These are phyloP conservation scores for Peribolospora kevripleyi DNA, from an alignment of 768 basidiomycete genomes.

Conservation along the genomic window DNA sequence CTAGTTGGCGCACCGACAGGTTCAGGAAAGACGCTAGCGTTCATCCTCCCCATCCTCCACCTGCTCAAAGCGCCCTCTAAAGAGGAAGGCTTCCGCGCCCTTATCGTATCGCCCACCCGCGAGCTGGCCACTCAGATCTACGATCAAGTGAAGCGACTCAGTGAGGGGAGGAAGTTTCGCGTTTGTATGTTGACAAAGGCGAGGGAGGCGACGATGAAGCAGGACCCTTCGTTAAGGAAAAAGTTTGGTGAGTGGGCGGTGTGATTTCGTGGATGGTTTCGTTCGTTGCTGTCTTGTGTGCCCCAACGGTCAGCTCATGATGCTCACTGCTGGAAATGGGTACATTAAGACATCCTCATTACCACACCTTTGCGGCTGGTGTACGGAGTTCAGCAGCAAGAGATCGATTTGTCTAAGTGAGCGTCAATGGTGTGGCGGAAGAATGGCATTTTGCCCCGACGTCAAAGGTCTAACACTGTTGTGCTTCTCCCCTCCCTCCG, in stretches of 20 bases:
- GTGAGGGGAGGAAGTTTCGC: conserved; percentile 5
- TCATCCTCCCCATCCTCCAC: conserved; percentile 55
- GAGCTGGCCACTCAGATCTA: background rate
- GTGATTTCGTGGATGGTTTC: conserved; percentile 10
- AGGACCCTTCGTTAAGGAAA: background rate
- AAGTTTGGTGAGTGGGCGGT: conserved; percentile 9
- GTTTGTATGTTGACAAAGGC: conserved; percentile 6
- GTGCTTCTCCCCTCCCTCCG: too few relatives aligned
- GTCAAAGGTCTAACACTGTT: background rate
- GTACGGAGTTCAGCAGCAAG: conserved; percentile 43
- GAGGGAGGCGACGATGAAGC: too few relatives aligned
- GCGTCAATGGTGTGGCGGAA: conserved; percentile 14
- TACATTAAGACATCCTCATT: conserved; percentile 52
- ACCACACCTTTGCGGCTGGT: conserved; percentile 79
- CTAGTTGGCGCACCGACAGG: conserved; percentile 53
- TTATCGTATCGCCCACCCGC: too few relatives aligned
- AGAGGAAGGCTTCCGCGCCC: too few relatives aligned
- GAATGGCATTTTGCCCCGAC: background rate
- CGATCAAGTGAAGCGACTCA: conserved; percentile 8
- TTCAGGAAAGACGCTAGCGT: conserved; percentile 86
- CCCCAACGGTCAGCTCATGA: conserved; percentile 10
- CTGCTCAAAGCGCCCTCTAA: too few relatives aligned
- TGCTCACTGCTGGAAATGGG: conserved; percentile 13
- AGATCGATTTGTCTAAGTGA: conserved; percentile 47
- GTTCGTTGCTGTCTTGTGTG: background rate